Evolutionary conservation across 1,284 basidiomycete genomes (phyloP).

Genomic region (Coriolopsis trogii): DNA sequence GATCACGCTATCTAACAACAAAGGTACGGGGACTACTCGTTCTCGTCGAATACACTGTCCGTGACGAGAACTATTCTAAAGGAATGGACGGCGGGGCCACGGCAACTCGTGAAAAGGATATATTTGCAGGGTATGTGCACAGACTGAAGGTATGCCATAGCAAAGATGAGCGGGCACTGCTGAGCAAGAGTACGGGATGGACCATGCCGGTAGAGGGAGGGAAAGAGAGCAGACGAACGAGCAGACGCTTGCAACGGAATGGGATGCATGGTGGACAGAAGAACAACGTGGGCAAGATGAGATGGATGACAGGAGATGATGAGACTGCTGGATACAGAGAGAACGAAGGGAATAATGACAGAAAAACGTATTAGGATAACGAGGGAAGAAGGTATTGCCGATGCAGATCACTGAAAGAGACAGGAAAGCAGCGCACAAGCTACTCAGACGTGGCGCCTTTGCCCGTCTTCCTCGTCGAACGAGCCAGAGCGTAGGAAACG

Average conservation of each 20-base stretch:
- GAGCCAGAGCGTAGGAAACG: conserved; percentile 78
- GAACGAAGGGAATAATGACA: conserved; percentile 17
- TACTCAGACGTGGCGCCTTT: conserved; percentile 19
- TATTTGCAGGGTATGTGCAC: conserved; percentile 16
- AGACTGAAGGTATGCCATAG: conserved; percentile 14
- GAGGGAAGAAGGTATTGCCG: conserved; percentile 4
- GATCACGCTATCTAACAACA: not conserved
- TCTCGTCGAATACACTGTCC: not conserved
- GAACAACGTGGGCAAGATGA: not conserved
- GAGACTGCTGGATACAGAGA: not conserved
- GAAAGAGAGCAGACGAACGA: not conserved
- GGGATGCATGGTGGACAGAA: not conserved
- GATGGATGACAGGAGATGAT: not conserved
- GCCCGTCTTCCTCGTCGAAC: conserved; percentile 56
- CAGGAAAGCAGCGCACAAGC: not conserved
- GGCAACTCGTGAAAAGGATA: not conserved
- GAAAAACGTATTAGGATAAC: conserved; percentile 20
- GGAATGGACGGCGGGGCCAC: conserved; percentile 8
- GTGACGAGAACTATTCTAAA: conserved; percentile 2
- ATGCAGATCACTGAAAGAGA: not conserved
- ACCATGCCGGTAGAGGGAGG: not conserved
- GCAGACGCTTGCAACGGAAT: not conserved
- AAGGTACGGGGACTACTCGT: not conserved
- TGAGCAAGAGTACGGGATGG: not conserved
- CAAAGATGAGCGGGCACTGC: not conserved